phyloP scores from a whole-genome alignment of 768 basidiomycete genomes.

The Lentinus tigrinus region DNA sequence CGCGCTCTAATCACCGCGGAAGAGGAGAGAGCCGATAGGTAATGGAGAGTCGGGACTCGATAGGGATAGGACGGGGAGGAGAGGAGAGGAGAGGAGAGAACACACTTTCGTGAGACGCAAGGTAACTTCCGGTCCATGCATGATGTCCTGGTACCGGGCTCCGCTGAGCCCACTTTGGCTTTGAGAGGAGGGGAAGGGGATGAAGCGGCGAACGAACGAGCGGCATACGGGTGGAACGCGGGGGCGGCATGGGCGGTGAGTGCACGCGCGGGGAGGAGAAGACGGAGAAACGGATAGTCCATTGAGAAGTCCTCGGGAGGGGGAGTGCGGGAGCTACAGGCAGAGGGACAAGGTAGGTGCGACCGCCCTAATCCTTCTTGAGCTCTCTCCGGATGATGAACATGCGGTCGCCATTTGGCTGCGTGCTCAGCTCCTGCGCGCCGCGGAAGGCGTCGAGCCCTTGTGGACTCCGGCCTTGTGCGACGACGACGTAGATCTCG shows the following conservation, averaged over 20 bases:
- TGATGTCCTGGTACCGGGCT: not conserved
- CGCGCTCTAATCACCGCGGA: conserved; percentile 9
- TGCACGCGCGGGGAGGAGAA: not conserved
- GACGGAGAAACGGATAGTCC: not conserved
- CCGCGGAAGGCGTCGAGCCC: conserved; percentile 56
- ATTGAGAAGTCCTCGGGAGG: conserved; percentile 10
- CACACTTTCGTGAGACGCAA: too few relatives aligned
- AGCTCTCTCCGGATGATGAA: conserved; percentile 76
- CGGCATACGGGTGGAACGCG: too few relatives aligned
- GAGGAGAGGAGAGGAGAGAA: too few relatives aligned
- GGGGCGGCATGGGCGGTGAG: not conserved
- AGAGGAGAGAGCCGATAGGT: conserved; percentile 5
- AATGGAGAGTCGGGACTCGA: not conserved
- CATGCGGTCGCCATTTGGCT: conserved; percentile 66
- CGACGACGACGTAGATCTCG: conserved; percentile 86
- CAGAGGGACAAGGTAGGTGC: not conserved
- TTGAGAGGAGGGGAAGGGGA: too few relatives aligned
- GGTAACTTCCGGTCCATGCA: not conserved
- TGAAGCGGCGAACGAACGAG: too few relatives aligned
- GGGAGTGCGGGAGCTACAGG: conserved; percentile 3
- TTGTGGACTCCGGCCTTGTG: conserved; percentile 61
- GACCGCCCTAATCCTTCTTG: conserved; percentile 82
- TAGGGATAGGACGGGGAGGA: not conserved
- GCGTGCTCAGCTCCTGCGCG: conserved; percentile 61
- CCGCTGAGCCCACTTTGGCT: too few relatives aligned